These are phyloP conservation scores for Letharia lupina DNA, from an alignment of 495 filamentous ascomycete genomes.

Conservation along the genomic window DNA sequence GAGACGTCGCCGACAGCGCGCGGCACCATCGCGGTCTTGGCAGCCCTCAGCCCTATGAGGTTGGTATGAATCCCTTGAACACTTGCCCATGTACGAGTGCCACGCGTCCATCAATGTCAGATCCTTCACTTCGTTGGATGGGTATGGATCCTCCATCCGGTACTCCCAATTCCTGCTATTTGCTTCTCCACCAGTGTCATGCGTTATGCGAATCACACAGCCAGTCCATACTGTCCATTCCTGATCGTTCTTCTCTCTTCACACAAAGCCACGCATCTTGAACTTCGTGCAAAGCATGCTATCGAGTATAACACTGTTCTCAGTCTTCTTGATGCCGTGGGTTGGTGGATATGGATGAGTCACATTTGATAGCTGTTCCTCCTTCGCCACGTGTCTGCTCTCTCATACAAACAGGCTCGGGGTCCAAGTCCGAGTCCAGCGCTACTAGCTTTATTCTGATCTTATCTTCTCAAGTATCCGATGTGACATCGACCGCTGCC, in stretches of 20 bases:
- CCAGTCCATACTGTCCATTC: neutral
- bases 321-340: neutral
- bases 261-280: neutral
- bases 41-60: neutral
- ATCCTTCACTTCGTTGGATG: neutral
- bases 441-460: neutral
- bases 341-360: neutral
- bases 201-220: neutral
- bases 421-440: neutral
- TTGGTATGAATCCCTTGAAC: neutral
- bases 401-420: neutral
- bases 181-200: neutral
- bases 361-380: neutral
- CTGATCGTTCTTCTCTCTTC: neutral
- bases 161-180: neutral
- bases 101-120: neutral
- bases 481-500: neutral
- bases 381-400: neutral
- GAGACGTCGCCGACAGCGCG: neutral
- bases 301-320: neutral
- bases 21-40: neutral
- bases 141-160: no score
- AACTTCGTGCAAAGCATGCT: no score
- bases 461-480: neutral
- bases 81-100: neutral